Percentiles rank a stretch among this genome's conserved stretches.
phyloP scores from a whole-genome alignment of 805 yeast species.

The Candida michaelii region DNA sequence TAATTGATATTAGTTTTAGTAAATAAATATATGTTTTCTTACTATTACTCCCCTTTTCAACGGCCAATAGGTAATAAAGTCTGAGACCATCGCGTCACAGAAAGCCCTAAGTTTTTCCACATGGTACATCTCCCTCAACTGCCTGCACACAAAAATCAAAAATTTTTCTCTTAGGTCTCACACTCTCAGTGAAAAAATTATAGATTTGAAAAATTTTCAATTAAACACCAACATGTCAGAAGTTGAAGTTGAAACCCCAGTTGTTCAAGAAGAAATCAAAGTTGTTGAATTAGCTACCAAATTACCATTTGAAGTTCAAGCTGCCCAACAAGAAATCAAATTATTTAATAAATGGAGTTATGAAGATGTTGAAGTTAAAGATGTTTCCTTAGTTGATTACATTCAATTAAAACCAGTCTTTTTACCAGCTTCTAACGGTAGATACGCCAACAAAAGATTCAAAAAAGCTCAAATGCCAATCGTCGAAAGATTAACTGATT shows the following conservation, averaged over 20 bases:
- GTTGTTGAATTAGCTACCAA: slow-evolving; percentile 88
- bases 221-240: slow-evolving; percentile 65
- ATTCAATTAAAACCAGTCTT: slow-evolving; percentile 97
- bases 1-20: slow-evolving; percentile 4
- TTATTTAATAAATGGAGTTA: slow-evolving; percentile 99
- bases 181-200: slow-evolving; percentile 4
- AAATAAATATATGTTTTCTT: neutral
- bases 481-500: slow-evolving; percentile 98
- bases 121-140: neutral
- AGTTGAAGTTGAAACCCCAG: slow-evolving; percentile 68
- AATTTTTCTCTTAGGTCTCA: slow-evolving; percentile 5
- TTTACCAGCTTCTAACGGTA: slow-evolving; percentile 99
- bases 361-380: slow-evolving; percentile 96
- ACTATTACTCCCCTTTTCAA: too few species aligned
- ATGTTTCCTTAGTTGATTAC: slow-evolving; percentile 97
- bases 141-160: slow-evolving; percentile 1
- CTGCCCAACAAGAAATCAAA: slow-evolving; percentile 94
- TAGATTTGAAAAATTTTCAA: slow-evolving; percentile 10
- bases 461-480: slow-evolving; percentile 99
- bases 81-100: neutral
- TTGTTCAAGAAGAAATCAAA: slow-evolving; percentile 82
- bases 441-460: slow-evolving; percentile 99
- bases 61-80: too few species aligned
- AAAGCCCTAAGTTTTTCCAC: slow-evolving; percentile 1
- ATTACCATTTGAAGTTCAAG: slow-evolving; percentile 95